phyloP scores from a whole-genome alignment of 2,329 filamentous ascomycete species.

The Sphaerostilbella broomeana region DNA sequence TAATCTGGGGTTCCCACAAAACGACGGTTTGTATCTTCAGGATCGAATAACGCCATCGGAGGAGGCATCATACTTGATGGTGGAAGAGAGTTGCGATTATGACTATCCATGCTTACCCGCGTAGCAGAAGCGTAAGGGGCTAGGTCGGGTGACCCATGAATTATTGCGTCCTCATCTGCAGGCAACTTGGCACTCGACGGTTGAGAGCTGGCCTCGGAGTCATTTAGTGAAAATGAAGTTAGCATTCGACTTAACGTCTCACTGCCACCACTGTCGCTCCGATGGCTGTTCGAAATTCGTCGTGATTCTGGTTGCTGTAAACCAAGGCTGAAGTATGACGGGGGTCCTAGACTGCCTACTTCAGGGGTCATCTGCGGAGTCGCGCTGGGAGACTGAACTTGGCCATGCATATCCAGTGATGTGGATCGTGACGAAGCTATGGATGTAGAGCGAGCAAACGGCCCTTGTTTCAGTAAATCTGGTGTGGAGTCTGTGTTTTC shows the following conservation, averaged over 20 bases:
- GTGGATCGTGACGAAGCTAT: constrained; percentile 86
- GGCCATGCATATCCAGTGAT: constrained; percentile 79
- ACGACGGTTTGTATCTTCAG: constrained; percentile 82
- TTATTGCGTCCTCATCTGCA: constrained; percentile 69
- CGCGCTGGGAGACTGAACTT: constrained; percentile 65
- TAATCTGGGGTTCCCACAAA: constrained; percentile 98
- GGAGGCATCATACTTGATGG: constrained; percentile 73
- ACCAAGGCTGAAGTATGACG: constrained; percentile 84
- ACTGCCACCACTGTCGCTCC: constrained; percentile 89
- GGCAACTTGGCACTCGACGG: constrained; percentile 49
- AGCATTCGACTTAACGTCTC: constrained; percentile 81
- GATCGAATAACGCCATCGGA: constrained; percentile 91
- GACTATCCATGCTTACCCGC: constrained; percentile 29
- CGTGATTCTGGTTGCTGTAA: constrained; percentile 51
- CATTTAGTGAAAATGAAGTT: constrained; percentile 67
- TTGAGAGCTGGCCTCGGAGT: constrained; percentile 40
- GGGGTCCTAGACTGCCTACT: constrained; percentile 60
- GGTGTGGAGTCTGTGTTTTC: constrained; percentile 75
- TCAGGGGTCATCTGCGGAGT: constrained; percentile 84
- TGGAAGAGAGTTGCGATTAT: constrained; percentile 28
- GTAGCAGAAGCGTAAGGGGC: constrained; percentile 35
- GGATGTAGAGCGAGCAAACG: constrained; percentile 79
- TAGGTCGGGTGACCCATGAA: constrained; percentile 71
- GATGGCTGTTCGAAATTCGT: constrained; percentile 65
- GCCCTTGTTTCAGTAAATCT: constrained; percentile 85